These are phyloP conservation scores for Aspergillus pseudonomiae DNA, from an alignment of 2,329 filamentous ascomycete genomes.

Conservation along the genomic window DNA sequence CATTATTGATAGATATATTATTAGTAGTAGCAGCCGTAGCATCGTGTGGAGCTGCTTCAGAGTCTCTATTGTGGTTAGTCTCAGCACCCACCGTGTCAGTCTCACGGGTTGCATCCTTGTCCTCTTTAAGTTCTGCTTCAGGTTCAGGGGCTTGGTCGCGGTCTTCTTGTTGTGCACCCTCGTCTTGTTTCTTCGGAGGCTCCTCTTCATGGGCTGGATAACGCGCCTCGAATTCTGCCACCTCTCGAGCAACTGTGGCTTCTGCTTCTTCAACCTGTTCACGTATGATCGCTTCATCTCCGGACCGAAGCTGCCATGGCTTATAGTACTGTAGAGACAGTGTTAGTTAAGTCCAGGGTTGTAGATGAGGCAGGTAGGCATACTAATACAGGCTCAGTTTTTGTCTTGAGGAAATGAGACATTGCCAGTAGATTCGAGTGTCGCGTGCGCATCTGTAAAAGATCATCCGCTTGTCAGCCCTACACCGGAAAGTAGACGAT, in stretches of 20 bases:
- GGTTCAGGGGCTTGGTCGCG: constrained; percentile 25
- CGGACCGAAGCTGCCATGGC: constrained; percentile 73
- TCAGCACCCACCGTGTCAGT: constrained; percentile 32
- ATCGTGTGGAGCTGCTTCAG: constrained; percentile 21
- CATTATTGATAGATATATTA: constrained; percentile 36
- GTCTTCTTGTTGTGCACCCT: constrained; percentile 22
- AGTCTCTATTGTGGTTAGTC: constrained; percentile 20
- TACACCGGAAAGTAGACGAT: constrained; percentile 21
- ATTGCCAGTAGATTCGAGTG: constrained; percentile 72
- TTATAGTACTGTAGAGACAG: constrained; percentile 70
- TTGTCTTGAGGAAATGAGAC: constrained; percentile 75
- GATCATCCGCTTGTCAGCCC: constrained; percentile 15
- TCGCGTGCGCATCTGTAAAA: constrained; percentile 68
- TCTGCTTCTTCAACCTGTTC: constrained; percentile 70
- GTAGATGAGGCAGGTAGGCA: constrained; percentile 38
- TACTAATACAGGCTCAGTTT: constrained; percentile 72
- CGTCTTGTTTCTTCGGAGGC: constrained; percentile 12
- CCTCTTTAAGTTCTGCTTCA: constrained; percentile 22
- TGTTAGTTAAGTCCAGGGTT: constrained; percentile 3
- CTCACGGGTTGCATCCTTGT: constrained; percentile 50
- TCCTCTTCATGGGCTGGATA: constrained; percentile 40
- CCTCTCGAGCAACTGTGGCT: constrained; percentile 65
- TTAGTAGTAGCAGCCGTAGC: constrained; percentile 33
- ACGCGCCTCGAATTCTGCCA: constrained; percentile 61
- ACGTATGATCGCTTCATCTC: constrained; percentile 72